Base-by-base conservation (phyloP, 441 rosid species). In the Flueggea neowawraea region DNA sequence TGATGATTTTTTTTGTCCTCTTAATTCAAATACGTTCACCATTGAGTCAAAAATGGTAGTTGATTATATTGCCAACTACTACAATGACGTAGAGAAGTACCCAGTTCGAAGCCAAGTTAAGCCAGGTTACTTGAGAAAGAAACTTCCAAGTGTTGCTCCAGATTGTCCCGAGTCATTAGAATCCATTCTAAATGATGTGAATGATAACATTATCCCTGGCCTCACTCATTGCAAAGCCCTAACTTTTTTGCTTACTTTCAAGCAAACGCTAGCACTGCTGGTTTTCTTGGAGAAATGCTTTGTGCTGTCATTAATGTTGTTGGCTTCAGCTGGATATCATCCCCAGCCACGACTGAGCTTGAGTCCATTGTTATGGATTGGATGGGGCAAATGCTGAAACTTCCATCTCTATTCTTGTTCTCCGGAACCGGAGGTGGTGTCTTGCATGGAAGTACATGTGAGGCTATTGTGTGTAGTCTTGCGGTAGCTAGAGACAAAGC, bases 31-130 rank as follows among this genome's bases (percentile, higher is more conserved):
- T n/a, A n/a, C n/a, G n/a, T n/a, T n/a, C n/a, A n/a, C n/a, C n/a
- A n/a, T n/a, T n/a, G n/a, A n/a, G n/a, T n/a, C n/a, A n/a, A n/a
- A n/a, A n/a, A 41, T 41, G 32, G 52, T 79, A 75, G 86, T 79
- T 4, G 84, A 82, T 64, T 82, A 76, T 67, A 76, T 76, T 45
- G 82, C 84, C 0, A 75, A 82, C 58, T 79, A 79, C 66, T 82
- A 74, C 61, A 10, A 74, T 47, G 68, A 58, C 2, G 62, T 82
- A 0, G 84, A 80, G 57, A 8, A 57, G 33, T 78, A 63, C 62
- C 80, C 80, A 10, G 82, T 78, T 61, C 70, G 72, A 45, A 63
- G 72, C 51, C 78, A 67, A 54, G 80, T 64, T 47, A 58, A 57
- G 17, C 82, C 80, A 0, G 80, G 73, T 2, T 67, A 72, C 31